phyloP scores from a whole-genome alignment of 2,329 filamentous ascomycete species.

The Alternaria sp. region DNA sequence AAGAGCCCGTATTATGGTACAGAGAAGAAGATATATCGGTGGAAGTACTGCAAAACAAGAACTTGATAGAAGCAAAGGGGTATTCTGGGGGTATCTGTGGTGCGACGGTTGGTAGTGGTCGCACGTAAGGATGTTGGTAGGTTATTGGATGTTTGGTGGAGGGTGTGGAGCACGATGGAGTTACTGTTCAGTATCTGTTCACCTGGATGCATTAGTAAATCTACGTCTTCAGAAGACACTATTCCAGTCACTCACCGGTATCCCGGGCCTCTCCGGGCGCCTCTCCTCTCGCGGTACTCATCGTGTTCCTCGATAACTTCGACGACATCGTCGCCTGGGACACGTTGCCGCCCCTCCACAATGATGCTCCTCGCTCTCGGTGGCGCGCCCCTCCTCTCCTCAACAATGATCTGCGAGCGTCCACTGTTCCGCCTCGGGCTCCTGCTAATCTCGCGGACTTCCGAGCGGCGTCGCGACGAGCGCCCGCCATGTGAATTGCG shows the following conservation, averaged over 20 bases:
- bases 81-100: slow-evolving; percentile 9
- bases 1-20: slow-evolving; percentile 15
- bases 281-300: slow-evolving; percentile 45
- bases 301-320: slow-evolving; percentile 66
- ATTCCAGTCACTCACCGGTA: slow-evolving; percentile 55
- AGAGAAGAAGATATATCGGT: background rate
- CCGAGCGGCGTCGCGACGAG: slow-evolving; percentile 39
- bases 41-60: background rate
- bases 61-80: background rate
- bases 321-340: slow-evolving; percentile 61
- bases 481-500: slow-evolving; percentile 41
- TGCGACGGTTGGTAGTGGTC: background rate
- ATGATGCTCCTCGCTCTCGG: slow-evolving; percentile 48
- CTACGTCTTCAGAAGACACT: fast-evolving
- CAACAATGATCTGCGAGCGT: slow-evolving; percentile 47
- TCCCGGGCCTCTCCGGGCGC: slow-evolving; percentile 49
- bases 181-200: background rate
- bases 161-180: background rate
- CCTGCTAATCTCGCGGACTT: slow-evolving; percentile 49
- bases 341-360: slow-evolving; percentile 53
- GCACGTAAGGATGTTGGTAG: background rate
- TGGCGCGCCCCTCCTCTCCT: slow-evolving; percentile 44
- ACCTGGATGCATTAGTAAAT: slow-evolving; percentile 5
- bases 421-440: slow-evolving; percentile 41
- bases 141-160: background rate